Evolutionary conservation across 1,139 yeast species (phyloP), one percentile per base, ranked within the genome.

Genomic region (Suhomyces kunorum): DNA sequence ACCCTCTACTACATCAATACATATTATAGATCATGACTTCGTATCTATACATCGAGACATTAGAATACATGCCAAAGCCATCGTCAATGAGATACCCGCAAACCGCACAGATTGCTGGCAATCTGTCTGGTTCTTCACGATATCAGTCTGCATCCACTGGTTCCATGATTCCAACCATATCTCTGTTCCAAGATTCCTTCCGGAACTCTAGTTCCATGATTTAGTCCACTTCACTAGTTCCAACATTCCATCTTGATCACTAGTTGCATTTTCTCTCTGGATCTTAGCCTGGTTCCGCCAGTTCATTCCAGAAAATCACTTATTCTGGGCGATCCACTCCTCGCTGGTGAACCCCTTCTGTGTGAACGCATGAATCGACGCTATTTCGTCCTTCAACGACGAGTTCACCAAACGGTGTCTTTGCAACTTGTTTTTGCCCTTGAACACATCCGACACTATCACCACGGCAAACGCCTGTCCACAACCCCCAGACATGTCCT

Each of bases 301-400:
- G n/a, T n/a, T n/a, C n/a, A n/a, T n/a, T n/a, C n/a, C n/a, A n/a
- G n/a, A n/a, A n/a, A 2, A 5, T 11, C 20, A 36, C 27, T 23
- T 73, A 12, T 71, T 72, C 46, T 71, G 76, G 3, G 59, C 63
- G 28, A 67, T 67, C 89, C 90, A 86, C 59, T 86, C 95, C 20
- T 76, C 82, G 2, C 78, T 76, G 0, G 94, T 84, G 53, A 78
- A 81, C 15, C 88, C 84, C 64, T 87, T 89, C 56, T 92, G 97
- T 1, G 97, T 88, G 60, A 92, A 94, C 0, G 98, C 98, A 64
- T 92, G 98, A 32, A 92, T 89, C 5, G 74, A 66, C 1, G 87
- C 83, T 32, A 92, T 87, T 58, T 90, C 96, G 13, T 83, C 88
- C 55, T 82, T 83, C 46, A 92, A 71, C 1, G 87, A 81, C 28